Evolutionary conservation across 2,329 filamentous ascomycete genomes (phyloP).

Genomic region (Dactylonectria estremocensis): DNA sequence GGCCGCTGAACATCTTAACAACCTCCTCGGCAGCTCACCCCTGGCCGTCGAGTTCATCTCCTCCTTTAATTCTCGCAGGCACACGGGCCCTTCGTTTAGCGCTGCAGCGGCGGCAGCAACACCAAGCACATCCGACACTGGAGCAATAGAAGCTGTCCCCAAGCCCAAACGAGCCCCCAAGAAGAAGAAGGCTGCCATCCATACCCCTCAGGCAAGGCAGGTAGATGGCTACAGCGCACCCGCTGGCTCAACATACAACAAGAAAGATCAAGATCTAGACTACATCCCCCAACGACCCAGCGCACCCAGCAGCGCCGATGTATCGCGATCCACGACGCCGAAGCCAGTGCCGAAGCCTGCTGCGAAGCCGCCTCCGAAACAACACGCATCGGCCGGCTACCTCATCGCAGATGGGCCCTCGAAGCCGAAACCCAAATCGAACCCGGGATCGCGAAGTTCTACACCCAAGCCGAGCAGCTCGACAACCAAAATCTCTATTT

Average conservation of each 20-base stretch:
- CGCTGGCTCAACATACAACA: slow-evolving; percentile 80
- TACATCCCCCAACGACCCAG: slow-evolving; percentile 74
- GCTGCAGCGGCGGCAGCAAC: slow-evolving; percentile 35
- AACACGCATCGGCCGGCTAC: slow-evolving; percentile 77
- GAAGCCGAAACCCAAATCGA: slow-evolving; percentile 71
- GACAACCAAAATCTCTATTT: slow-evolving; percentile 78
- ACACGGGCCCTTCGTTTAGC: slow-evolving; percentile 50
- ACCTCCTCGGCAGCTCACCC: slow-evolving; percentile 89
- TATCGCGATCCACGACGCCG: slow-evolving; percentile 56
- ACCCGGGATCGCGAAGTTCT: slow-evolving; percentile 65
- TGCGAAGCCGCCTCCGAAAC: slow-evolving; percentile 65
- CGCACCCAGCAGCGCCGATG: slow-evolving; percentile 55
- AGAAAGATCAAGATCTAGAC: slow-evolving; percentile 78
- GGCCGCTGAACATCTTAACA: slow-evolving; percentile 87
- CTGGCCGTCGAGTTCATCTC: slow-evolving; percentile 83
- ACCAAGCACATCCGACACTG: slow-evolving; percentile 19
- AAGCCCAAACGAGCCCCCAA: slow-evolving; percentile 63
- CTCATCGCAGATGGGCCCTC: slow-evolving; percentile 83
- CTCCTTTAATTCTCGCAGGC: slow-evolving; percentile 80
- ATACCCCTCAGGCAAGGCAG: slow-evolving; percentile 75
- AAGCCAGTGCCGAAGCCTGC: slow-evolving; percentile 45
- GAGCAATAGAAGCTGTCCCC: slow-evolving; percentile 61
- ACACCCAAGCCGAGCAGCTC: slow-evolving; percentile 68
- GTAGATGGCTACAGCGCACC: slow-evolving; percentile 75
- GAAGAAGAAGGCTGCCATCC: slow-evolving; percentile 74